phyloP scores from a whole-genome alignment of 805 yeast species.

The Pichia eremophila region DNA sequence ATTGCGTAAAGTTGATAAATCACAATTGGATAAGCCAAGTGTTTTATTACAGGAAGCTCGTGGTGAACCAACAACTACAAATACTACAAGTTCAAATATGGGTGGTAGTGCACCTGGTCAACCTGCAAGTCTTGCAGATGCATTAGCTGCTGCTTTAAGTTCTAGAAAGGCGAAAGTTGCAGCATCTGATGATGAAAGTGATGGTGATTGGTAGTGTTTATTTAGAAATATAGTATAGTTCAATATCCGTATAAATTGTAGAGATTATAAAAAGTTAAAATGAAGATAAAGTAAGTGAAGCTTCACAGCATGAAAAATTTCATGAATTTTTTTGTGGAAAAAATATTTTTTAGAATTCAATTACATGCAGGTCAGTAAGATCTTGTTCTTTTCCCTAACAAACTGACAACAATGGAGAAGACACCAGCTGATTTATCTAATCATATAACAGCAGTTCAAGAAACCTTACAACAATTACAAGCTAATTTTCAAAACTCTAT shows the following conservation, averaged over 20 bases:
- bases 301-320: too few species aligned
- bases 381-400: background rate
- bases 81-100: constrained; percentile 26
- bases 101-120: constrained; percentile 33
- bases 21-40: constrained; percentile 73
- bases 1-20: constrained; percentile 70
- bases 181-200: constrained; percentile 76
- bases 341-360: background rate
- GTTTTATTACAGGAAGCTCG: constrained; percentile 61
- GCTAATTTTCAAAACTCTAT: background rate
- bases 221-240: too few species aligned
- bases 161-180: constrained; percentile 77
- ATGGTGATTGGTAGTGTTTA: constrained; percentile 52
- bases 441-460: background rate
- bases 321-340: background rate
- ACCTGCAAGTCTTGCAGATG: constrained; percentile 34
- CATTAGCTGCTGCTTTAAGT: constrained; percentile 60
- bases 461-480: background rate
- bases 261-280: too few species aligned
- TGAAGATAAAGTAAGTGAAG: too few species aligned
- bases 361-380: too few species aligned
- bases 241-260: too few species aligned
- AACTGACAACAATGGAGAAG: background rate
- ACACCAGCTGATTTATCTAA: background rate
- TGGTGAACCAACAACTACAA: constrained; percentile 41